Evolutionary conservation across 1,284 basidiomycete genomes (phyloP).

Genomic region (Microbotryum intermedium): DNA sequence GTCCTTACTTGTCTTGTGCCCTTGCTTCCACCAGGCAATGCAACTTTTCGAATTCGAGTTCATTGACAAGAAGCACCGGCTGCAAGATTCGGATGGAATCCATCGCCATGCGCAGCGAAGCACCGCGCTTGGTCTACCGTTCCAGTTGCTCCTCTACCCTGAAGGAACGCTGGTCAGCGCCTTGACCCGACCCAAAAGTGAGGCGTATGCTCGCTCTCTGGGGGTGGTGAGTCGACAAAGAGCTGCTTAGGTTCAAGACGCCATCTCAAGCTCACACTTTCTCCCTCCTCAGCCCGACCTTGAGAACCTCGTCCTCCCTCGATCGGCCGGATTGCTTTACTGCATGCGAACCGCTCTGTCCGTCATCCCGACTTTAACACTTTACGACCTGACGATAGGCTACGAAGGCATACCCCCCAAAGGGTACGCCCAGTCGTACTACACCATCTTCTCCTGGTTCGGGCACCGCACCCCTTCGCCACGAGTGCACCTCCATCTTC

Average conservation of each 20-base stretch:
- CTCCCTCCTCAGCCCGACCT: conserved; percentile 57
- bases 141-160: conserved; percentile 79
- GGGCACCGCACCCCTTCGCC: conserved; percentile 74
- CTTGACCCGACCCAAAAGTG: conserved; percentile 69
- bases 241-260: neutral
- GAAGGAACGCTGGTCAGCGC: conserved; percentile 82
- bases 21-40: conserved; percentile 53
- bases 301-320: conserved; percentile 68
- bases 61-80: conserved; percentile 53
- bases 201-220: conserved; percentile 70
- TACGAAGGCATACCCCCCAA: conserved; percentile 16
- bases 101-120: neutral
- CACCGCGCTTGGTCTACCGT: conserved; percentile 41
- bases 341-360: conserved; percentile 71
- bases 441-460: conserved; percentile 83
- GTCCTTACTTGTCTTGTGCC: no score
- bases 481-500: conserved; percentile 73
- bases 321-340: conserved; percentile 82
- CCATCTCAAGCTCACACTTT: neutral
- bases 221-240: conserved; percentile 57
- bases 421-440: conserved; percentile 72
- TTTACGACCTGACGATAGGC: conserved; percentile 47
- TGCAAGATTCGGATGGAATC: neutral
- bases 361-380: conserved; percentile 62
- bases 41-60: conserved; percentile 87